Percentiles rank a stretch among this genome's conserved stretches.
phyloP scores from a whole-genome alignment of 2,329 filamentous ascomycete species.

The Ophiostoma ips region DNA sequence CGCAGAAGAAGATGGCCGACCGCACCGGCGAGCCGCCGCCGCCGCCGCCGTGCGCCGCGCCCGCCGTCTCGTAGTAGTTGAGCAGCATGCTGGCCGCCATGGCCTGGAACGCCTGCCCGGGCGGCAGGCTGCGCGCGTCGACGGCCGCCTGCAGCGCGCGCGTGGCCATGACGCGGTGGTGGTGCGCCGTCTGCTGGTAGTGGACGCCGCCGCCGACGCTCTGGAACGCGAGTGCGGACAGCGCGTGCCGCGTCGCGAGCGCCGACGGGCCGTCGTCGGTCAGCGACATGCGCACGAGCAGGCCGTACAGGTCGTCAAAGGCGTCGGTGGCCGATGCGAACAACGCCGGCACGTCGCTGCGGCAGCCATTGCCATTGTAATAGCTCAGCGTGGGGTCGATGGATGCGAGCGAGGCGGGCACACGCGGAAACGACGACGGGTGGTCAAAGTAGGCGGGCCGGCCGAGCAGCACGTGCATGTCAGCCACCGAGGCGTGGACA shows the following conservation, averaged over 20 bases:
- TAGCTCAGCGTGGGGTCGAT: background rate
- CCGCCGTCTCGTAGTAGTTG: constrained; percentile 12
- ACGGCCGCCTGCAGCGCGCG: constrained; percentile 9
- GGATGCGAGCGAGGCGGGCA: background rate
- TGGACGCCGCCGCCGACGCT: constrained; percentile 5
- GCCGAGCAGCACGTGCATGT: background rate
- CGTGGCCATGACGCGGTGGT: constrained; percentile 8
- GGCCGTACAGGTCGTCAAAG: constrained; percentile 12
- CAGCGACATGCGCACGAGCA: constrained; percentile 14
- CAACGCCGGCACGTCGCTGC: constrained; percentile 8
- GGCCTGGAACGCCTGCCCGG: constrained; percentile 8
- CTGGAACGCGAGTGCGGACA: constrained; percentile 12
- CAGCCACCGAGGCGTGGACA: background rate
- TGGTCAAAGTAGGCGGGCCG: background rate
- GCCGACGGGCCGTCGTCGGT: constrained; percentile 11
- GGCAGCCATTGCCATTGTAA: background rate
- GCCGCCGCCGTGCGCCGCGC: too few species aligned
- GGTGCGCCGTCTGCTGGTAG: constrained; percentile 4
- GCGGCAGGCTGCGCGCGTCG: background rate
- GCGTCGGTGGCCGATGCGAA: constrained; percentile 8
- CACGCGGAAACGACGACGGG: background rate
- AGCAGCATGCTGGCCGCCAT: constrained; percentile 15
- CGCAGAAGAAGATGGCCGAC: constrained; percentile 12
- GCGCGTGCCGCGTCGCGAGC: constrained; percentile 11
- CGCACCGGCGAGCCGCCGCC: constrained; percentile 1